Evolutionary conservation across 1,284 basidiomycete genomes (phyloP).

Genomic region (Stereum hirsutum): DNA sequence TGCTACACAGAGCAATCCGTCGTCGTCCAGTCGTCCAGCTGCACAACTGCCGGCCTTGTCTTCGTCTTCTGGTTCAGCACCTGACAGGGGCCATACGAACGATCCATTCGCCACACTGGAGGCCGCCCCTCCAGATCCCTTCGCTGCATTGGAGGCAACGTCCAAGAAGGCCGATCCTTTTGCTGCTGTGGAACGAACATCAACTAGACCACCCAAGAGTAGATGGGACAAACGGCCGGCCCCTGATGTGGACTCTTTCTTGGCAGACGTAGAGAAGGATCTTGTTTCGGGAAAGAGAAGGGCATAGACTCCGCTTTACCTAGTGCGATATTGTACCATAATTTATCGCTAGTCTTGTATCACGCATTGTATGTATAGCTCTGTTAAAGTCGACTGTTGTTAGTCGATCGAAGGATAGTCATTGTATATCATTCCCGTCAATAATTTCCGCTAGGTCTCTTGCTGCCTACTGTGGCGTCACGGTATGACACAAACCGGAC

Average conservation of each 20-base stretch:
- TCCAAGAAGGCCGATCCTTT: conserved; percentile 32
- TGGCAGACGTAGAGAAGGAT: conserved; percentile 49
- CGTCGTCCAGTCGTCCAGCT: conserved; percentile 1
- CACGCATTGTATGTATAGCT: too few relatives aligned
- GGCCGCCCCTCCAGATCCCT: neutral
- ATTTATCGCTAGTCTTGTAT: too few relatives aligned
- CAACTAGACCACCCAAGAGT: conserved; percentile 12
- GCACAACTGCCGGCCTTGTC: neutral
- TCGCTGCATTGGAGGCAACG: neutral
- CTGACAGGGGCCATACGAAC: neutral
- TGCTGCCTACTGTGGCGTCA: too few relatives aligned
- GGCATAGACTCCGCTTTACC: neutral
- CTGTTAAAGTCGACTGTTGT: too few relatives aligned
- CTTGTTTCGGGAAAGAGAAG: neutral
- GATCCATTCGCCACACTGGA: neutral
- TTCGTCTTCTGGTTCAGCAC: neutral
- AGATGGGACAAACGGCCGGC: conserved; percentile 14
- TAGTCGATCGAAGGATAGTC: too few relatives aligned
- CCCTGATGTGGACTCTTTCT: conserved; percentile 48
- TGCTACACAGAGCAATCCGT: conserved; percentile 4
- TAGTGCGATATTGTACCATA: neutral
- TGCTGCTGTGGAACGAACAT: conserved; percentile 35
- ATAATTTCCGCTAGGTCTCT: too few relatives aligned
- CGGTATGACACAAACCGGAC: too few relatives aligned
- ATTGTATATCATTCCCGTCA: too few relatives aligned